Conservation (phyloP, 2,329 filamentous ascomycete genomes). For the Fusarium camptoceras region DNA sequence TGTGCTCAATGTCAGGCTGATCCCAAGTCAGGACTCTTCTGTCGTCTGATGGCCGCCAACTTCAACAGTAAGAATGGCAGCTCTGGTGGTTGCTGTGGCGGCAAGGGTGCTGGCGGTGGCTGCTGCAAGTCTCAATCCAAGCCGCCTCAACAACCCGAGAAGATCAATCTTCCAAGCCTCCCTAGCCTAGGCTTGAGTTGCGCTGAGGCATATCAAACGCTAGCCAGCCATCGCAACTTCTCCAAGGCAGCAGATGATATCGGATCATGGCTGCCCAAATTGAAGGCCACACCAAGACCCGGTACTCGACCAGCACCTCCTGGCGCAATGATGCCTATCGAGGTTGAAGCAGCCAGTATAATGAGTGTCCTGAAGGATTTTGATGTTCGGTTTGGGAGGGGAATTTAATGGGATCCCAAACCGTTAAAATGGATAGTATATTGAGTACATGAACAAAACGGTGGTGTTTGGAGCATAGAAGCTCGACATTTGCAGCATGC, state of each 20-base stretch:
- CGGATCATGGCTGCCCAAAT: slow-evolving; percentile 79
- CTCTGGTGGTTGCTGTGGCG: slow-evolving; percentile 71
- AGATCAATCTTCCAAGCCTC: slow-evolving; percentile 52
- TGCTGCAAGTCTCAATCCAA: slow-evolving; percentile 67
- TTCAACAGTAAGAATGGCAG: slow-evolving; percentile 58
- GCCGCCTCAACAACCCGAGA: slow-evolving; percentile 48
- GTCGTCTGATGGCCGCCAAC: slow-evolving; percentile 80
- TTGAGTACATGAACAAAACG: slow-evolving; percentile 23
- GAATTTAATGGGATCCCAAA: slow-evolving; percentile 47
- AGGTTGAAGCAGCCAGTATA: slow-evolving; percentile 85
- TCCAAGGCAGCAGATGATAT: slow-evolving; percentile 79
- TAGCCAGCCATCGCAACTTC: slow-evolving; percentile 81
- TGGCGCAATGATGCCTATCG: slow-evolving; percentile 69
- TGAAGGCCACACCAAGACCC: slow-evolving; percentile 67
- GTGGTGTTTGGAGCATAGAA: slow-evolving; percentile 17
- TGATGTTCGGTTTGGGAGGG: slow-evolving; percentile 75
- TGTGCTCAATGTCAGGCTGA: slow-evolving; percentile 83
- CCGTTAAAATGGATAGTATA: slow-evolving; percentile 17
- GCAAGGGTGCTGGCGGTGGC: slow-evolving; percentile 67
- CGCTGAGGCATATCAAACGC: slow-evolving; percentile 81
- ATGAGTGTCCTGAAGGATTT: slow-evolving; percentile 88
- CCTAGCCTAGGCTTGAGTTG: slow-evolving; percentile 73
- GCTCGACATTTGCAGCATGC: slow-evolving; percentile 31
- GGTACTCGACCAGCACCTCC: slow-evolving; percentile 47
- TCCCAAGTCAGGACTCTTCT: slow-evolving; percentile 84